phyloP scores from a whole-genome alignment of 2,329 filamentous ascomycete genomes.

The Ophiostoma ulmi region DNA sequence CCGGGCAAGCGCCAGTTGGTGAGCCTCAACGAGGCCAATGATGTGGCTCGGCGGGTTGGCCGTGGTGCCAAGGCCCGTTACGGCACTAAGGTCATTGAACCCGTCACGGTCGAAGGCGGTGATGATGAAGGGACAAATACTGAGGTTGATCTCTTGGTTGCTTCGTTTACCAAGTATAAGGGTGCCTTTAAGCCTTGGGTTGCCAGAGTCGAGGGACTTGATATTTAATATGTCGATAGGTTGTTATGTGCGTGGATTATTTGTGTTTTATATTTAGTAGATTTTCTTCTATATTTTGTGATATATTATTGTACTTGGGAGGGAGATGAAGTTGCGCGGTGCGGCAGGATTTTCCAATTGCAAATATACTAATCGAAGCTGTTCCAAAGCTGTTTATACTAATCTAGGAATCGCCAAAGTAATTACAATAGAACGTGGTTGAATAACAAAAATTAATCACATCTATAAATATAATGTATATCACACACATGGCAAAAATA shows the following conservation, averaged over 20 bases:
- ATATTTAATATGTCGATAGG: background rate
- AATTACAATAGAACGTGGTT: no score
- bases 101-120: background rate
- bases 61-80: background rate
- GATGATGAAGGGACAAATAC: background rate
- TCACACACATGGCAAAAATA: background rate
- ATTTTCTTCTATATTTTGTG: background rate
- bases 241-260: background rate
- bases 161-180: background rate
- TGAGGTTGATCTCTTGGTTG: background rate
- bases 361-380: no score
- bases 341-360: no score
- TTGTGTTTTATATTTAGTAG: background rate
- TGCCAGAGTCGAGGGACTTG: background rate
- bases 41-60: constrained; percentile 29
- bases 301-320: no score
- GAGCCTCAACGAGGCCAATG: constrained; percentile 51
- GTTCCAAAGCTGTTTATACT: no score
- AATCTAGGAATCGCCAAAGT: no score
- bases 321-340: no score
- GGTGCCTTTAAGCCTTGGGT: background rate
- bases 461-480: background rate
- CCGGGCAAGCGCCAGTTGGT: constrained; percentile 44
- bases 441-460: background rate
- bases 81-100: background rate